These are phyloP conservation scores for Penicillium sp. DNA, from an alignment of 2,329 filamentous ascomycete species.

Conservation along the genomic window DNA sequence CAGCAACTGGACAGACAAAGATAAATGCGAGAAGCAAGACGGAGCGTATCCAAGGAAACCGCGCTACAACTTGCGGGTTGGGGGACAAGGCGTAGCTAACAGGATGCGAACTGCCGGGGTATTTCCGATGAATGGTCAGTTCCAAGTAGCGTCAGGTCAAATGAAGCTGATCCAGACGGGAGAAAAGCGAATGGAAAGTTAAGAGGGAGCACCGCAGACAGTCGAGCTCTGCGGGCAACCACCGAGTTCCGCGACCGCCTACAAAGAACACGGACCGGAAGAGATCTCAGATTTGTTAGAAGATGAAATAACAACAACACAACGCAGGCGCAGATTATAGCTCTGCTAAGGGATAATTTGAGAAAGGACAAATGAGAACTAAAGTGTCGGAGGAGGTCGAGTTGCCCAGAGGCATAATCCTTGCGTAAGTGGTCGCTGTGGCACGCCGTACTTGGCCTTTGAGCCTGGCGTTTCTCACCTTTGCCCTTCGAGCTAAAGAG, in stretches of 20 bases:
- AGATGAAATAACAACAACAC: neutral
- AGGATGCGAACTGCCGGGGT: neutral
- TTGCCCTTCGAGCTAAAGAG: too few species aligned
- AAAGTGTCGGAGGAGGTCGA: neutral
- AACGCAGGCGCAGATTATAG: neutral
- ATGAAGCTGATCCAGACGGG: neutral
- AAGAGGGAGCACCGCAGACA: slow-evolving; percentile 4
- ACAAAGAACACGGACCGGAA: slow-evolving; percentile 1
- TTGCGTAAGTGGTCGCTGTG: slow-evolving; percentile 1
- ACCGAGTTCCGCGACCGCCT: slow-evolving; percentile 8
- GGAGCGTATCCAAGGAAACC: slow-evolving; percentile 2
- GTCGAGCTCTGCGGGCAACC: slow-evolving; percentile 12
- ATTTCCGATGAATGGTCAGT: neutral
- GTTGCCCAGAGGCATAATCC: slow-evolving; percentile 5
- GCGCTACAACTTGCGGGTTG: neutral
- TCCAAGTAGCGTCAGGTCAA: neutral
- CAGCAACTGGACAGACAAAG: neutral
- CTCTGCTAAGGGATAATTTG: neutral
- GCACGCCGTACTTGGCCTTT: neutral
- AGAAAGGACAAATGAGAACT: neutral
- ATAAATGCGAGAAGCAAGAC: neutral
- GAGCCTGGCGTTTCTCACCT: neutral
- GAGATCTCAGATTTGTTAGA: neutral
- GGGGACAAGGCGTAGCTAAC: neutral
- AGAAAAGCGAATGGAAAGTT: neutral